Evolutionary conservation across 257 asterid genomes (phyloP), one percentile per base, ranked within the genome.

Genomic region (Plectranthus barbatus): DNA sequence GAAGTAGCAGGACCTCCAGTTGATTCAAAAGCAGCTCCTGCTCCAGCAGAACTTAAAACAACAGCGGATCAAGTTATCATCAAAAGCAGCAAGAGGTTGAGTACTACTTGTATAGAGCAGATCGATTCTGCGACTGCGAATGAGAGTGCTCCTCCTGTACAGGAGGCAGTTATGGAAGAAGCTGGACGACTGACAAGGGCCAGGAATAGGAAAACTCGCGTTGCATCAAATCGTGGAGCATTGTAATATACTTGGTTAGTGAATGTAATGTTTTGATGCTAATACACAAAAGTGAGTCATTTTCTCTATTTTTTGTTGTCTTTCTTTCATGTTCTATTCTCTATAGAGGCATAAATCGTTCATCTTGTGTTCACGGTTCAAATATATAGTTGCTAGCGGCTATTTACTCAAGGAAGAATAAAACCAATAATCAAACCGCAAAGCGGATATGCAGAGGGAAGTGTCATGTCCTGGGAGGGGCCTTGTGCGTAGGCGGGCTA

Each of bases 31-130:
- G 56, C 52, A 56, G 70, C 73, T 45, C 56, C 80, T 48, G 56
- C 81, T 60, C 37, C 80, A 51, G 67, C 72, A 13, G 84, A 79
- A 44, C 83, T 51, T 47, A 87, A 84, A 78, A 17, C 76, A 57
- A 67, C 80, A 23, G 74, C 68, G 4, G 36, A 42, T 34, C 77
- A 49, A 67, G 63, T 80, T 9, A 53, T 68, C 26, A 31, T 68
- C 2, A 72, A 66, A 50, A 80, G 72, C 60, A 50, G 60, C 62
- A 74, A 73, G 69, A 62, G 72, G 57, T 20, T 48, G 60, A 71
- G 14, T 49, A 72, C 84, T 48, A 72, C 84, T 48, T 70, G 48
- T 15, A 73, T 81, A 46, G 75, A 65, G 49, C 66, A 70, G 72
- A 66, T 76, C 23, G 80, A 75, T 63, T 67, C 75, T 14, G 81